A percentile compares a stretch with the other conserved stretches of the same genome.
Conservation (phyloP, 2,329 filamentous ascomycete genomes). For the Geosmithia flava region DNA sequence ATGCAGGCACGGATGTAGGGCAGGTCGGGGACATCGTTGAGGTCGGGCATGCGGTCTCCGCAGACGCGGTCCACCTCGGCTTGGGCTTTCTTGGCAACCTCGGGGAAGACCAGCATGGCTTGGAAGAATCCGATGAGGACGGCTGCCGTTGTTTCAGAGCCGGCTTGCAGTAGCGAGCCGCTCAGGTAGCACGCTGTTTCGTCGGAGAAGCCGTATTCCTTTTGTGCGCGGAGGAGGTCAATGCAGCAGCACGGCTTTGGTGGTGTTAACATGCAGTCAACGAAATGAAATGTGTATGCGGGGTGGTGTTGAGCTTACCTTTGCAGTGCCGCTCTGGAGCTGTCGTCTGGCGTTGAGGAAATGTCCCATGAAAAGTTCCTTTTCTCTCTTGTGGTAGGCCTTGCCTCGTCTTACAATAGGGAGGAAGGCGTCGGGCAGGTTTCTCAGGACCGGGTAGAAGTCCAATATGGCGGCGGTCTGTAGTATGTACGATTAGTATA, state of each 20-base stretch:
- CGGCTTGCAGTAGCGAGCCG: slow-evolving; percentile 3
- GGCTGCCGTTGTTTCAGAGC: slow-evolving; percentile 3
- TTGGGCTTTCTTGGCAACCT: slow-evolving; percentile 24
- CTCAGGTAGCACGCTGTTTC: slow-evolving; percentile 9
- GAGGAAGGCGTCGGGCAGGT: slow-evolving; percentile 4
- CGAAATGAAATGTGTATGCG: too few species aligned
- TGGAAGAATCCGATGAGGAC: slow-evolving; percentile 25
- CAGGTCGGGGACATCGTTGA: slow-evolving; percentile 24
- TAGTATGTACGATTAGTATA: neutral
- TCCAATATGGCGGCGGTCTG: slow-evolving; percentile 28
- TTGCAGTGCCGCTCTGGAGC: slow-evolving; percentile 4
- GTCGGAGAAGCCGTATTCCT: slow-evolving; percentile 7
- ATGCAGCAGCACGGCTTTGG: slow-evolving; percentile 9
- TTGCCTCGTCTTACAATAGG: slow-evolving; percentile 13
- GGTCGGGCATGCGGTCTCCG: slow-evolving; percentile 25
- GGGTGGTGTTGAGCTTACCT: slow-evolving; percentile 1
- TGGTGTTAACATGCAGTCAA: too few species aligned
- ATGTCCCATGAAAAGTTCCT: slow-evolving; percentile 5
- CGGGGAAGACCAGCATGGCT: slow-evolving; percentile 27
- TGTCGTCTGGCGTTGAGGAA: slow-evolving; percentile 6
- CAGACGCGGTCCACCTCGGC: slow-evolving; percentile 25
- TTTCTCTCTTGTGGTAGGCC: slow-evolving; percentile 16
- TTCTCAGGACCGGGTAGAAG: slow-evolving; percentile 26
- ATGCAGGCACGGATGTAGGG: slow-evolving; percentile 32
- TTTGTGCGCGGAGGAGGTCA: slow-evolving; percentile 6